Evolutionary conservation across 31 red algal genomes (phyloP), one percentile per base, ranked within the genome.

Genomic region (Porphyra umbilicalis): DNA sequence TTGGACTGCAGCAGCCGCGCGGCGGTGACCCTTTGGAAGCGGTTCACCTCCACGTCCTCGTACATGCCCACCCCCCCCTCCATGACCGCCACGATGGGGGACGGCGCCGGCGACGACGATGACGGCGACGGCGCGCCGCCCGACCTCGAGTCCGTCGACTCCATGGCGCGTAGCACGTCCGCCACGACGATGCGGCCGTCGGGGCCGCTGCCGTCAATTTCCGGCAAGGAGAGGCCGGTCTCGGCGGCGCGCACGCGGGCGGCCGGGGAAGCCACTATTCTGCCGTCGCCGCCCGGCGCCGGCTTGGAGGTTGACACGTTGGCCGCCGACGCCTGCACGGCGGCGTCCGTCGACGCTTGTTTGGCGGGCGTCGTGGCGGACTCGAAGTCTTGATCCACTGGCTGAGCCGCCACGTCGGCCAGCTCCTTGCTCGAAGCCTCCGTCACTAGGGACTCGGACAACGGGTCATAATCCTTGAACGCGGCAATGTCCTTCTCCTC

Each of bases 1-100:
- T 99, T 99, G 9, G 91, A 91, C 81, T 94, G 78, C 75, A 91
- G 79, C 79, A 99, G 81, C 29, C 97, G 82, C 78, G 86, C 84
- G 13, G 94, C 97, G 75, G 88, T 87, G 16, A 96, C 88, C 36
- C 82, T 71, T 80, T 82, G 86, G 74, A 88, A 88, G 46, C 91
- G 82, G 16, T 81, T 85, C 33, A 89, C 40, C 68, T 90, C 85
- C 35, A 92, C 81, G 77, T 97, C 95, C 31, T 79, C 80, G 38
- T 85, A 98, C 44, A 42, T 46, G 78, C 71, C 77, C 71, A 85
- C 82, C 29, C 75, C 91, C 25, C 42, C 44, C 4, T 74, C 85
- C 18, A 46, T n/a, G 29, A 33, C 29, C 20, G 80, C 40, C 37
- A 37, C 75, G 75, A 75, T 57, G 6, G 79, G 40, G n/a, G 31